phyloP scores from a whole-genome alignment of 805 yeast species.

The Ogataea corticis region DNA sequence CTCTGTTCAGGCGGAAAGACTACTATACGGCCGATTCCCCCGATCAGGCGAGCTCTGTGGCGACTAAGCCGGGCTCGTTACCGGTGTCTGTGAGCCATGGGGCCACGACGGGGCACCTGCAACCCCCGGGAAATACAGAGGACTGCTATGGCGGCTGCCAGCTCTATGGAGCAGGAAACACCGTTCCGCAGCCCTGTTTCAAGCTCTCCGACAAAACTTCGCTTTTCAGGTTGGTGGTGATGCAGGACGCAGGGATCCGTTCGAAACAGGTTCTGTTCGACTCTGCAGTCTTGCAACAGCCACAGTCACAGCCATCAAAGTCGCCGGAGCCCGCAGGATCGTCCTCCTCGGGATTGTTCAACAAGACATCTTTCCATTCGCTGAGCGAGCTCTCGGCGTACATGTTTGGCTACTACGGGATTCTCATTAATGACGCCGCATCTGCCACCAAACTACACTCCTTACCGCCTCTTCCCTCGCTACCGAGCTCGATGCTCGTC shows the following conservation, averaged over 20 bases:
- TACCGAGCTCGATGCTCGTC: constrained; percentile 42
- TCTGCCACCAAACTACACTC: constrained; percentile 48
- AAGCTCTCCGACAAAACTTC: constrained; percentile 25
- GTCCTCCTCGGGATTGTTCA: constrained; percentile 1
- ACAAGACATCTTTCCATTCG: constrained; percentile 41
- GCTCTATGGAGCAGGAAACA: constrained; percentile 42
- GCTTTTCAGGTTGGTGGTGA: constrained; percentile 43
- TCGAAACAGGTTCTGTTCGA: constrained; percentile 52
- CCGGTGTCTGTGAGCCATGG: too few species aligned
- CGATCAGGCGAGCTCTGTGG: background rate
- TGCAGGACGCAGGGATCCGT: constrained; percentile 53
- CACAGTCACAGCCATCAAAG: background rate
- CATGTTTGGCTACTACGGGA: constrained; percentile 56
- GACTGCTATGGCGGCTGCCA: constrained; percentile 47
- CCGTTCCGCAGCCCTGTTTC: constrained; percentile 19
- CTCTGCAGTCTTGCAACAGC: constrained; percentile 32
- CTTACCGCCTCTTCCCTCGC: constrained; percentile 43
- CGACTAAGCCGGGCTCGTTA: background rate
- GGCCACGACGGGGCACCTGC: background rate
- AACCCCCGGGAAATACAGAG: constrained; percentile 30
- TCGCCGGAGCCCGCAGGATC: background rate
- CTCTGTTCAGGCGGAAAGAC: constrained; percentile 22
- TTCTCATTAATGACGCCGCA: constrained; percentile 47
- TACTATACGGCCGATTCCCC: constrained; percentile 6
- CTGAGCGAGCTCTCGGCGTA: constrained; percentile 47